These are phyloP conservation scores for Albatrellus sp. DNA, from an alignment of 1,284 basidiomycete genomes.

Conservation along the genomic window DNA sequence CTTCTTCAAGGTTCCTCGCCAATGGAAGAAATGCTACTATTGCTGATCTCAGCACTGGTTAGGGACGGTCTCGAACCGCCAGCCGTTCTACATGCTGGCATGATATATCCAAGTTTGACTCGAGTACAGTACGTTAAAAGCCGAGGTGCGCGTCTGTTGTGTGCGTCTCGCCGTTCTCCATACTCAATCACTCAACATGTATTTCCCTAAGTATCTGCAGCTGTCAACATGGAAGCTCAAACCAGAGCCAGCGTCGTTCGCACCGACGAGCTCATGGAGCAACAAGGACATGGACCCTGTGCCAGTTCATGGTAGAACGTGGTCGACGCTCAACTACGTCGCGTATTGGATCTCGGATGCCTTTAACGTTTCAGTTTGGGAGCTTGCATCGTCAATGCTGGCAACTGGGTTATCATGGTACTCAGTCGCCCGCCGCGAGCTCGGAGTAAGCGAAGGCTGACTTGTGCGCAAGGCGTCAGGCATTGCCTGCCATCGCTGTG, in stretches of 20 bases:
- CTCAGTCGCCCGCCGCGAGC: not conserved
- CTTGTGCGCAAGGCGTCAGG: slow-evolving; percentile 34
- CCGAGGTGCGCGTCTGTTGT: no score
- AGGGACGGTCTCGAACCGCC: no score
- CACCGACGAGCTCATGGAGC: slow-evolving; percentile 41
- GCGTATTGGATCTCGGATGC: slow-evolving; percentile 60
- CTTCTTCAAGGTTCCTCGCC: no score
- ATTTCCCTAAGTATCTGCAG: slow-evolving; percentile 7
- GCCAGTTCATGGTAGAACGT: slow-evolving; percentile 41
- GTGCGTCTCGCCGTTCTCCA: no score
- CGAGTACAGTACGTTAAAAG: no score
- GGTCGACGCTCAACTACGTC: slow-evolving; percentile 49
- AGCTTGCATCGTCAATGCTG: slow-evolving; percentile 46
- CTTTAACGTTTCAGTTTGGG: slow-evolving; percentile 34
- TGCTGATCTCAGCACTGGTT: no score
- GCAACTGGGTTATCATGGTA: slow-evolving; percentile 55
- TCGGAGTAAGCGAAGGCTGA: not conserved
- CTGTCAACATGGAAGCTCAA: slow-evolving; percentile 33
- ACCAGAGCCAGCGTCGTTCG: slow-evolving; percentile 36
- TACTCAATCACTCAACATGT: not conserved
- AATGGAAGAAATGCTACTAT: no score
- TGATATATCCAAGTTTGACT: no score
- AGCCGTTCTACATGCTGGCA: no score
- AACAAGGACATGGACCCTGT: slow-evolving; percentile 71
- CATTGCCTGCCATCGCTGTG: slow-evolving; percentile 48